Base-by-base conservation (phyloP, 495 filamentous ascomycete genomes). In the Ascodesmis nigricans region DNA sequence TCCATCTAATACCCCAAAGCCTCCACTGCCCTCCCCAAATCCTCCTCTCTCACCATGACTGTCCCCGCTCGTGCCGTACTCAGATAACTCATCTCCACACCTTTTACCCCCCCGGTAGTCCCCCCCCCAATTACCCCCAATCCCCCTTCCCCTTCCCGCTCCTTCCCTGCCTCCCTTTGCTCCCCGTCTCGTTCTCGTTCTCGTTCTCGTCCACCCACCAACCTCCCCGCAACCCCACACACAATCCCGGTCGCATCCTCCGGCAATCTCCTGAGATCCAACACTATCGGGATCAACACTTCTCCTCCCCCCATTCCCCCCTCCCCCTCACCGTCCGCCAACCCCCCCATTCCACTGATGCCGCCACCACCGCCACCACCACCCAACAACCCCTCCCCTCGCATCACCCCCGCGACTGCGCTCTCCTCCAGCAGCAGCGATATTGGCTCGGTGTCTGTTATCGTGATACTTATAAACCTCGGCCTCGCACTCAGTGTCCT, bases 241-340 rank as follows among this genome's bases (percentile, higher is more conserved):
- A 93, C 79, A 35, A 93, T 91, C 21, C 87, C 87, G 1, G 81
- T 91, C 3, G 78, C 81, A 53, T 92, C 83, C 15, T 82, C 62
- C 1, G 83, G 79, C 2, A 95, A 60, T 19, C 72, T 69, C 14
- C 66, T 66, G 31, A 97, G 60, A 44, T 93, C 81, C 2, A 97
- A 64, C 41, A 77, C 84, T 40, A 97, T 87, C 0, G 87, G 83
- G 9, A 95, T 69, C 10, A 92, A 65, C 21, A 69, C 66, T 31
- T 79, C 75, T 15, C 49, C 47, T 28, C n/a, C n/a, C n/a, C n/a
- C n/a, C n/a, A n/a, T n/a, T n/a, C n/a, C n/a, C n/a, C n/a, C n/a
- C n/a, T n/a, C n/a, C n/a, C n/a, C n/a, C n/a, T n/a, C n/a, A n/a
- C n/a, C n/a, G n/a, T n/a, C n/a, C n/a, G n/a, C n/a, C n/a, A n/a